Percentiles rank a stretch among this genome's conserved stretches.
Conservation (phyloP, 139 green algal genomes). For the Gonium pectorale region DNA sequence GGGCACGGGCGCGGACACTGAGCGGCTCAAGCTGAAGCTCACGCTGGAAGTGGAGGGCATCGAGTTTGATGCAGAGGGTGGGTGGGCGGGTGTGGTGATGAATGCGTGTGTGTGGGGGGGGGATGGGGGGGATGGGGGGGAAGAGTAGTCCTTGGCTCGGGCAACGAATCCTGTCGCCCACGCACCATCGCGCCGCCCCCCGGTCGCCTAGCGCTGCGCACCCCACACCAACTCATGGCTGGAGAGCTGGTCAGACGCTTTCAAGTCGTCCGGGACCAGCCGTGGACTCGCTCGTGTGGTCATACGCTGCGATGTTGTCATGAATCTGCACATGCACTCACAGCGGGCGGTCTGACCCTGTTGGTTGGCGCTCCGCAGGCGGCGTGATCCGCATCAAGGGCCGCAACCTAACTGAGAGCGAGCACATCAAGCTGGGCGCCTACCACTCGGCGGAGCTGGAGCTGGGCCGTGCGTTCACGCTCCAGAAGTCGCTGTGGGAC, state of each 20-base stretch:
- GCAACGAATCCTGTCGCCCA: too few species aligned
- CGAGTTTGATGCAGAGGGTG: constrained; percentile 91
- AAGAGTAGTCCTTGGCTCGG: too few species aligned
- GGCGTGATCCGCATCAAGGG: constrained; percentile 75
- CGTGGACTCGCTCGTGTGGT: too few species aligned
- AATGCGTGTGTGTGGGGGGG: background rate
- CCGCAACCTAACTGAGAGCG: constrained; percentile 84
- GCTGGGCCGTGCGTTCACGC: constrained; percentile 81
- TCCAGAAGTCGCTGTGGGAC: constrained; percentile 92
- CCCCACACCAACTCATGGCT: too few species aligned
- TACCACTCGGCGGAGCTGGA: constrained; percentile 97
- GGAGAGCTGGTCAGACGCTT: too few species aligned
- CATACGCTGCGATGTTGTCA: too few species aligned
- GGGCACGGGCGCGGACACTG: constrained; percentile 71
- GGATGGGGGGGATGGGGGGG: background rate
- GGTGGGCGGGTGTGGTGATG: background rate
- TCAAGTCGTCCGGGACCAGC: too few species aligned
- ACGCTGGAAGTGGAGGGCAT: constrained; percentile 81
- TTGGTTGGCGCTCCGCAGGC: constrained; percentile 43
- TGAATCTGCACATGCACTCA: too few species aligned
- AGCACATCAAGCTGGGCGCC: constrained; percentile 93
- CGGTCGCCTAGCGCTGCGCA: too few species aligned
- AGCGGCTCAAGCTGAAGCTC: constrained; percentile 89
- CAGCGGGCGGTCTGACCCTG: background rate
- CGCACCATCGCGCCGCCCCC: too few species aligned